Evolutionary conservation across 768 basidiomycete species (phyloP), one percentile per base, ranked within the genome.

Genomic region (Neoboletus magnificus): DNA sequence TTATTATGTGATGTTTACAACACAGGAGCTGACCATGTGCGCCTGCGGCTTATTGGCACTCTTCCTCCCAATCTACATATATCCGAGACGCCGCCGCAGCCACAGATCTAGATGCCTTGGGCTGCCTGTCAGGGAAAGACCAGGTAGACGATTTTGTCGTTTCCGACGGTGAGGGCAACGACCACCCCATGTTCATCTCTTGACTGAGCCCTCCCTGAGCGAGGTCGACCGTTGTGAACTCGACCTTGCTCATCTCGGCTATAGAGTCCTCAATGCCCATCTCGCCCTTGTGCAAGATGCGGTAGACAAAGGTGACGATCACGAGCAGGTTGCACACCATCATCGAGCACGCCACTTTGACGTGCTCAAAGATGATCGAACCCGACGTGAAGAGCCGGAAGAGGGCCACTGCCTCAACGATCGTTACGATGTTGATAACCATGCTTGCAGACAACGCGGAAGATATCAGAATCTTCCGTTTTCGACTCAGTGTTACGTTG

Each of bases 391-490:
- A 0, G 11, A 39, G 7, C 37, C 4, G 37, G 37, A 39, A 39
- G 10, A 39, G 4, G 10, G 37, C n/a, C 10, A 39, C 37, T n/a
- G 37, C 37, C 20, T 39, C 37, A 11, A 20, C 16, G n/a, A 39
- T 10, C n/a, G 37, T 39, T n/a, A 39, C 37, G 18, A 39, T 11
- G 5, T 39, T 39, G 37, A 39, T 39, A 20, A 39, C 37, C 37
- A 39, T 20, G 37, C 37, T 39, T 39, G 37, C 37, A 3, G 37
- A 39, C 37, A 39, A 22, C 11, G 53, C 49, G 4, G 61, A 64
- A 25, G 41, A n/a, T 43, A 70, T 53, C 25, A 70, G 41, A 33
- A 61, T 50, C 27, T 35, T 62, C 29, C 55, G 58, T 36, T 59
- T 55, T 30, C 56, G 58, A 2, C 50, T 37, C 6, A 70, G 60